Evolutionary conservation across 768 basidiomycete species (phyloP).

Genomic region (Collybia mongolica): DNA sequence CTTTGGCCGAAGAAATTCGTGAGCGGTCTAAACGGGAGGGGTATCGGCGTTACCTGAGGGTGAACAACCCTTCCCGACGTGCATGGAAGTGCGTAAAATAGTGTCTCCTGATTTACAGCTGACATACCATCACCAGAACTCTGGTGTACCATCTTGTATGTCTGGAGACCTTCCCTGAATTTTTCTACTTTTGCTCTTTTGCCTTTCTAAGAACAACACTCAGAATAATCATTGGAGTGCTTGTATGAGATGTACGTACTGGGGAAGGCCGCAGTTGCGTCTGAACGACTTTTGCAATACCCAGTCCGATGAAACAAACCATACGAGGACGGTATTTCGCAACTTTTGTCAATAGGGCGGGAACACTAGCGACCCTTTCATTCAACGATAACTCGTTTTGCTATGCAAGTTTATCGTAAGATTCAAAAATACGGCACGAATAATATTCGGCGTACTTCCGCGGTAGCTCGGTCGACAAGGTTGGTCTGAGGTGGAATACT

Average conservation of each 20-base stretch:
- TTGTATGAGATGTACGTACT: slow-evolving; percentile 2
- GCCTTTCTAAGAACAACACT: background rate
- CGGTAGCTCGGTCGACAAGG: slow-evolving; percentile 67
- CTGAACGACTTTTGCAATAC: slow-evolving; percentile 47
- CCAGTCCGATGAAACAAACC: slow-evolving; percentile 77
- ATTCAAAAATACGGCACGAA: background rate
- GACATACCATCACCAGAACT: slow-evolving; percentile 10
- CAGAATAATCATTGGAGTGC: background rate
- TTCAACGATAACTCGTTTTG: slow-evolving; percentile 50
- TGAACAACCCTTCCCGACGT: slow-evolving; percentile 73
- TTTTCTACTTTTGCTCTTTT: slow-evolving; percentile 9
- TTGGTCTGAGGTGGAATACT: slow-evolving; percentile 54
- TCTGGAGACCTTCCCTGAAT: slow-evolving; percentile 37
- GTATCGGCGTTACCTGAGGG: slow-evolving; percentile 54
- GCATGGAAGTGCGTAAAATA: slow-evolving; percentile 76
- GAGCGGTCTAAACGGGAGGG: background rate
- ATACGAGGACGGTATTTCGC: slow-evolving; percentile 54
- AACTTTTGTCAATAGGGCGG: slow-evolving; percentile 60
- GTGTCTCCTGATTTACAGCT: slow-evolving; percentile 40
- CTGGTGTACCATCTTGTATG: slow-evolving; percentile 47
- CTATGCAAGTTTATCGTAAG: slow-evolving; percentile 22
- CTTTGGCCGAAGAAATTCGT: background rate
- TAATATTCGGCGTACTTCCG: slow-evolving; percentile 28
- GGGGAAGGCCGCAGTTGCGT: slow-evolving; percentile 18
- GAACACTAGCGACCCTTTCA: slow-evolving; percentile 57